Evolutionary conservation across 1,139 yeast species (phyloP).

Genomic region (Saccharomyces hybrid): DNA sequence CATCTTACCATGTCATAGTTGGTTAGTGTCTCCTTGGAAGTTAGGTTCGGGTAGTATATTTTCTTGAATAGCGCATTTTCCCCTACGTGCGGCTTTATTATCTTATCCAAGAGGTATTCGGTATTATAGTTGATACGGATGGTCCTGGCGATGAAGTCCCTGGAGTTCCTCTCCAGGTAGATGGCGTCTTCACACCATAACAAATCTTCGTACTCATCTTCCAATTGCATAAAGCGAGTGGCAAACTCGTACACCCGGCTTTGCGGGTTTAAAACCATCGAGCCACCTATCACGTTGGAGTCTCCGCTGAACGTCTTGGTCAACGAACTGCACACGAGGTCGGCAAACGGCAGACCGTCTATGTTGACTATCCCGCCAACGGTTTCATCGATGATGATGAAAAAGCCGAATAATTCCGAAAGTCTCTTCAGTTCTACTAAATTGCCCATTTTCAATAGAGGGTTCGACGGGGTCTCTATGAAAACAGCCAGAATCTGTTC

Average conservation of each 20-base stretch:
- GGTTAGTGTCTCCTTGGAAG: conserved; percentile 41
- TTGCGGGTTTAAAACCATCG: conserved; percentile 66
- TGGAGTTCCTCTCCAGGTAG: conserved; percentile 82
- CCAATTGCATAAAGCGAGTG: conserved; percentile 44
- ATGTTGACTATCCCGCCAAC: conserved; percentile 85
- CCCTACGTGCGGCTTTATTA: conserved; percentile 38
- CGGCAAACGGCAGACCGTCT: conserved; percentile 74
- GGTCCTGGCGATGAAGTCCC: conserved; percentile 74
- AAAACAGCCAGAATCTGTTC: conserved; percentile 59
- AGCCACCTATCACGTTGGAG: conserved; percentile 93
- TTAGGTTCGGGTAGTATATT: conserved; percentile 63
- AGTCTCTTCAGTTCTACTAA: conserved; percentile 53
- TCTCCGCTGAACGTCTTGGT: conserved; percentile 93
- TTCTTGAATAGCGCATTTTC: conserved; percentile 39
- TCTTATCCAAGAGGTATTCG: conserved; percentile 41
- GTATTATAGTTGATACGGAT: conserved; percentile 62
- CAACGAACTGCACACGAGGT: conserved; percentile 79
- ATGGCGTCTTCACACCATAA: conserved; percentile 95
- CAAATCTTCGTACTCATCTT: conserved; percentile 50
- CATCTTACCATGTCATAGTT: conserved; percentile 64
- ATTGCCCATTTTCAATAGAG: conserved; percentile 78
- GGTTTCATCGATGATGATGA: conserved; percentile 85
- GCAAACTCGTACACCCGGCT: conserved; percentile 48
- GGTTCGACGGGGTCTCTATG: conserved; percentile 93
- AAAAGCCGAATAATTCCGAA: conserved; percentile 63